Evolutionary conservation across 441 rosid genomes (phyloP).

Genomic region (Mallotus repandus): DNA sequence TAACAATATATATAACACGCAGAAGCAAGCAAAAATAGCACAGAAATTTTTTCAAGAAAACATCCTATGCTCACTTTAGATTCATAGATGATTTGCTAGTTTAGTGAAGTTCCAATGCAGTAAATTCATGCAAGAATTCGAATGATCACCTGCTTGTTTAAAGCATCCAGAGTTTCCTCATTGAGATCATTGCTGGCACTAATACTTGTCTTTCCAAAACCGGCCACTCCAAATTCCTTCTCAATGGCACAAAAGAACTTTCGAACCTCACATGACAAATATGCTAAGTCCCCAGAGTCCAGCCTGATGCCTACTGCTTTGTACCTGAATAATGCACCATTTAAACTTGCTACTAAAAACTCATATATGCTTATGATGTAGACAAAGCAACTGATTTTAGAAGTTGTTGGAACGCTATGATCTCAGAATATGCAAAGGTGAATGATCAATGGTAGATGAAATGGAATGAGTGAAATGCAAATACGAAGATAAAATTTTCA

Average conservation of each 20-base stretch:
- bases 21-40: not conserved
- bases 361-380: constrained; percentile 6
- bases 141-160: constrained; percentile 78
- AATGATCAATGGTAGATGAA: not conserved
- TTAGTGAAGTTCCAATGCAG: not conserved
- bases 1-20: not conserved
- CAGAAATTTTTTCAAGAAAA: not conserved
- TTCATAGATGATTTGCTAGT: not conserved
- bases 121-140: not conserved
- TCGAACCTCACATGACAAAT: constrained; percentile 69
- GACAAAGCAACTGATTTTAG: not conserved
- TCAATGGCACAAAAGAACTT: constrained; percentile 64
- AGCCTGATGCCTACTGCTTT: constrained; percentile 82
- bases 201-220: constrained; percentile 66
- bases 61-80: not conserved
- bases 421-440: not conserved
- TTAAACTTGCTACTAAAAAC: constrained; percentile 26
- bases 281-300: constrained; percentile 95
- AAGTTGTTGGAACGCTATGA: constrained; percentile 7
- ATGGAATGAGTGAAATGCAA: not conserved
- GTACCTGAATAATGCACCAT: constrained; percentile 52
- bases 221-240: constrained; percentile 62
- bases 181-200: constrained; percentile 97
- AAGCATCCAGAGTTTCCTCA: constrained; percentile 92
- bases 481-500: not conserved